Conservation (phyloP, 352 stramenopile species). For the Pythium utonaiense region DNA sequence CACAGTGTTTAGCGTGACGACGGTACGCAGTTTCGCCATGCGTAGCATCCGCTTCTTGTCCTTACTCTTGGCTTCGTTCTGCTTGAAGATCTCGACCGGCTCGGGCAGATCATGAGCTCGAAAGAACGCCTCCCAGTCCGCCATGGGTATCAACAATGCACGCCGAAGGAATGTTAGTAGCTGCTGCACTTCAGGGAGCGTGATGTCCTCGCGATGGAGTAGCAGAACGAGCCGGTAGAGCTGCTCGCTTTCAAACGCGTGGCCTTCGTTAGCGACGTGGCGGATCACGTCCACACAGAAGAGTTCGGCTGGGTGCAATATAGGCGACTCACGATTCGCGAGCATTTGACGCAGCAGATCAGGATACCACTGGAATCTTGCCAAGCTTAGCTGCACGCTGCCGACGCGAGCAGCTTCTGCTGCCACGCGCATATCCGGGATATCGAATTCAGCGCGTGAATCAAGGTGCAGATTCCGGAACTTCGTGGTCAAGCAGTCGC, state of each 20-base stretch:
- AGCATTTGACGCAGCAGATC: conserved; percentile 50
- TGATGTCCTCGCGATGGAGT: conserved; percentile 48
- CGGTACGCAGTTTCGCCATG: conserved; percentile 26
- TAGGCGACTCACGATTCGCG: conserved; percentile 25
- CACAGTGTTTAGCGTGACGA: conserved; percentile 33
- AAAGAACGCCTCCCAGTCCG: conserved; percentile 53
- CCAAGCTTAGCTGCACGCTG: conserved; percentile 25
- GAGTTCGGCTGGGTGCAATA: conserved; percentile 41
- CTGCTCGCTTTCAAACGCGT: conserved; percentile 35
- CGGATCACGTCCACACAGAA: conserved; percentile 58
- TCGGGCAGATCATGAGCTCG: conserved; percentile 27
- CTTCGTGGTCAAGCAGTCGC: conserved; percentile 50
- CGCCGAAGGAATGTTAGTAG: conserved; percentile 43
- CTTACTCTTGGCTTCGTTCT: conserved; percentile 19
- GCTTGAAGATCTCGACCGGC: conserved; percentile 31
- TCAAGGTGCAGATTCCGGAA: conserved; percentile 40
- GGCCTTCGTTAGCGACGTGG: conserved; percentile 35
- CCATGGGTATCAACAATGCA: conserved; percentile 27
- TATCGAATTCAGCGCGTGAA: conserved; percentile 34
- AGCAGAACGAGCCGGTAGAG: conserved; percentile 43
- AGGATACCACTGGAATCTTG: conserved; percentile 42
- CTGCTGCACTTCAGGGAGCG: conserved; percentile 41
- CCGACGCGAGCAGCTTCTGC: conserved; percentile 42
- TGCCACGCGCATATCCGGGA: conserved; percentile 44
- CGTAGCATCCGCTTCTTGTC: conserved; percentile 26